Conservation (phyloP, 805 yeast genomes). For the Yarrowia bubula region DNA sequence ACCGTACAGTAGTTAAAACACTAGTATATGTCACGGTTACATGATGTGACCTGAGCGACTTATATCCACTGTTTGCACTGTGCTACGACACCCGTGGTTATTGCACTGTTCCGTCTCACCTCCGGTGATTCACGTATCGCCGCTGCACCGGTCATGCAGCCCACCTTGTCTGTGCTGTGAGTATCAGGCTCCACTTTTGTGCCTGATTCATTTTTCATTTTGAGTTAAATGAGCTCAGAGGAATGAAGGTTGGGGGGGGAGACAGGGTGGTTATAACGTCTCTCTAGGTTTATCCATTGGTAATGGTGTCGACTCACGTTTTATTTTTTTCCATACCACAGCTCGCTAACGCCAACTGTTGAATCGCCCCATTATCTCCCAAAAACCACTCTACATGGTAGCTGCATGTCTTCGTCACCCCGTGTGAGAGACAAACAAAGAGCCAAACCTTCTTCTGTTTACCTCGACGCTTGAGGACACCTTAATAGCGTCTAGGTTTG, state of each 20-base stretch:
- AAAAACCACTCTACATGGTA: not conserved
- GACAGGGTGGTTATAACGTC: no score
- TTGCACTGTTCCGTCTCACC: not conserved
- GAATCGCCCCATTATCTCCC: conserved; percentile 16
- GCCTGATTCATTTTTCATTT: conserved; percentile 25
- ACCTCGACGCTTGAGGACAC: conserved; percentile 18
- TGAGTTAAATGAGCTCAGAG: conserved; percentile 17
- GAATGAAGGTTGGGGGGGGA: no score
- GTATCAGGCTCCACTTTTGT: conserved; percentile 18
- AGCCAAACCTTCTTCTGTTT: not conserved
- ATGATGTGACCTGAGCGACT: not conserved
- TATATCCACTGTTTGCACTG: no score
- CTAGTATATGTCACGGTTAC: conserved; percentile 3
- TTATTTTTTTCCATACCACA: not conserved
- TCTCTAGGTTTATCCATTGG: no score
- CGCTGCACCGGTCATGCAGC: not conserved
- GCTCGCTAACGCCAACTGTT: conserved; percentile 1
- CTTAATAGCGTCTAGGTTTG: not conserved
- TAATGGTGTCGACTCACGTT: no score
- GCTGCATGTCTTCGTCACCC: conserved; percentile 26
- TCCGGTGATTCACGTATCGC: not conserved
- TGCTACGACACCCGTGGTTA: no score
- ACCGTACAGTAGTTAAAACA: not conserved
- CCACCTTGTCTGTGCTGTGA: not conserved
- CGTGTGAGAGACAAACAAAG: conserved; percentile 15